A percentile compares a stretch with the other conserved stretches of the same genome.
phyloP scores from a whole-genome alignment of 2,329 filamentous ascomycete species.

The Neophaeococcomyces mojaviensis region DNA sequence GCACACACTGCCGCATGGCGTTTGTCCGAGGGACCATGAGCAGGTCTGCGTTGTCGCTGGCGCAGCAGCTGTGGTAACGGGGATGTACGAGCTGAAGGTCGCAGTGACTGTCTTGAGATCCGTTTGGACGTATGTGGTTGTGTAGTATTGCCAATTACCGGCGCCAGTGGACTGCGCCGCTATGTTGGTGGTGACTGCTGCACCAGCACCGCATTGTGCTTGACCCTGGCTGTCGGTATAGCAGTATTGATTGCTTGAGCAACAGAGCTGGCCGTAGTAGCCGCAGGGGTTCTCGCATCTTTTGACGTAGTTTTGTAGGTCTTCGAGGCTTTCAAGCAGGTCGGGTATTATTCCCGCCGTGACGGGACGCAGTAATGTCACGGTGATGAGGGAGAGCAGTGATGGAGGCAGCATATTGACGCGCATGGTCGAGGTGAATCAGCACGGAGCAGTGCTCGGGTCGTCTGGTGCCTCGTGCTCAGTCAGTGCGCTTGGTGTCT shows the following conservation, averaged over 20 bases:
- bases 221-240: constrained; percentile 42
- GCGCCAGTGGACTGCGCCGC: constrained; percentile 18
- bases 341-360: constrained; percentile 22
- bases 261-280: constrained; percentile 46
- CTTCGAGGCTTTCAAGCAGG: constrained; percentile 16
- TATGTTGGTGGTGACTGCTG: background rate
- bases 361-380: constrained; percentile 14
- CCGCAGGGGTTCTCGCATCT: constrained; percentile 45
- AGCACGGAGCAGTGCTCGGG: constrained; percentile 4
- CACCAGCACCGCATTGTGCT: constrained; percentile 38
- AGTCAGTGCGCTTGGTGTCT: background rate
- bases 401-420: constrained; percentile 11
- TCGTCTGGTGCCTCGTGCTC: background rate
- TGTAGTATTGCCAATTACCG: constrained; percentile 47
- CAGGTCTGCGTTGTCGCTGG: constrained; percentile 32
- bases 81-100: constrained; percentile 41
- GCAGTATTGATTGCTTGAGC: constrained; percentile 38
- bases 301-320: constrained; percentile 20
- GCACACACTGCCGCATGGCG: constrained; percentile 37
- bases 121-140: constrained; percentile 51
- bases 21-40: constrained; percentile 38
- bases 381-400: constrained; percentile 13
- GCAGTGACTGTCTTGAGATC: constrained; percentile 47
- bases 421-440: constrained; percentile 13
- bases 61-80: constrained; percentile 16